Evolutionary conservation across 2,329 filamentous ascomycete genomes (phyloP).

Genomic region (Pseudonectria foliicola): DNA sequence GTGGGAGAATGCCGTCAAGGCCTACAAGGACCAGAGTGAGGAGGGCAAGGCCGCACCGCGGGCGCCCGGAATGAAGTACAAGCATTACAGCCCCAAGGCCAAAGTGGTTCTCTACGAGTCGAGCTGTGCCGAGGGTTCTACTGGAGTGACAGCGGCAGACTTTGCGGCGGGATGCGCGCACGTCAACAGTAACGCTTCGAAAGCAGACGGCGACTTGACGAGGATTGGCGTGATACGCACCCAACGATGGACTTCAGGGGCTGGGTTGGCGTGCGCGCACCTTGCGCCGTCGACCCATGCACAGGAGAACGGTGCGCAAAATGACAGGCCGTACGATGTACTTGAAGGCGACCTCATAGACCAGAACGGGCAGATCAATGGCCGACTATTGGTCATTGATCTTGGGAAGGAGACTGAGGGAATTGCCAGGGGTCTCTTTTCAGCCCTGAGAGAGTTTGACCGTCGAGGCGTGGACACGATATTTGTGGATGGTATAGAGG

Average conservation of each 20-base stretch:
- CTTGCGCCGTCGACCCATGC: constrained; percentile 14
- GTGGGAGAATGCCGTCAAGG: constrained; percentile 73
- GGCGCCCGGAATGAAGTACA: constrained; percentile 98
- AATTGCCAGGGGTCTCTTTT: constrained; percentile 84
- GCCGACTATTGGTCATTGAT: constrained; percentile 58
- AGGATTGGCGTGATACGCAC: constrained; percentile 51
- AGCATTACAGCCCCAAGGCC: constrained; percentile 91
- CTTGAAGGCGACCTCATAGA: constrained; percentile 33
- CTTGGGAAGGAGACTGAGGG: constrained; percentile 63
- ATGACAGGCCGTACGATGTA: constrained; percentile 32
- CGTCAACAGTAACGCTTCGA: constrained; percentile 16
- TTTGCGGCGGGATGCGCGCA: constrained; percentile 18
- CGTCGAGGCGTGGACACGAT: constrained; percentile 72
- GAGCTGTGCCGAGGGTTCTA: constrained; percentile 26
- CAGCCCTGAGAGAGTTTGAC: constrained; percentile 79
- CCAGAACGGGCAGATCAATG: constrained; percentile 25
- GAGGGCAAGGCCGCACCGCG: constrained; percentile 60
- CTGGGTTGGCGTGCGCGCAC: constrained; percentile 30
- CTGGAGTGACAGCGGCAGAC: constrained; percentile 31
- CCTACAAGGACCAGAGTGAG: constrained; percentile 70
- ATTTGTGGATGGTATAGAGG: constrained; percentile 81
- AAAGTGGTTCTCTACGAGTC: constrained; percentile 76
- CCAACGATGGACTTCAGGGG: constrained; percentile 41
- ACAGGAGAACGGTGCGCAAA: constrained; percentile 17
- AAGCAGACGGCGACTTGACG: constrained; percentile 11